Percentiles rank a stretch among this genome's conserved stretches.
Conservation (phyloP, 176 grass and related monocot genomes). For the Musa schizocarpa region DNA sequence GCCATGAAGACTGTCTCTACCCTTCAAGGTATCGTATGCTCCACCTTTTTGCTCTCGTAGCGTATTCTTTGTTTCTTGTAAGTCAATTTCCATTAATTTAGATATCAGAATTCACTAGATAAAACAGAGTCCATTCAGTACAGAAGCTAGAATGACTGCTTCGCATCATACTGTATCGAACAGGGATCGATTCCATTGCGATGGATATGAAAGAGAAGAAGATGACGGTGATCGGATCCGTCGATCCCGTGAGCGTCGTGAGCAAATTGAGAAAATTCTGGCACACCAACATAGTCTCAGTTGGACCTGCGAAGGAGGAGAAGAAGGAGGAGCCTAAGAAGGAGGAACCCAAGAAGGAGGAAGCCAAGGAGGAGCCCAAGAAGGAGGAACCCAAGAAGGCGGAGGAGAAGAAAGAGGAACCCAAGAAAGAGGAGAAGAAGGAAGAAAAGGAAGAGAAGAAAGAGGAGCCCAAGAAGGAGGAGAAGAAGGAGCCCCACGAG, state of each 20-base stretch:
- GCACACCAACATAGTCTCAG: slow-evolving; percentile 20
- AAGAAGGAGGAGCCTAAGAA: slow-evolving; percentile 35
- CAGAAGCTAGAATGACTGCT: neutral
- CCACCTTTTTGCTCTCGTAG: neutral
- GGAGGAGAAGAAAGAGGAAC: slow-evolving; percentile 14
- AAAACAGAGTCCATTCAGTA: neutral
- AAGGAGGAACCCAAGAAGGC: neutral
- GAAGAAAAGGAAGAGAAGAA: slow-evolving; percentile 17
- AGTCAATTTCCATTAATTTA: neutral
- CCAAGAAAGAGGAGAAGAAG: slow-evolving; percentile 20
- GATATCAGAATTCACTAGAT: neutral
- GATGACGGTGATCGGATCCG: slow-evolving; percentile 51
- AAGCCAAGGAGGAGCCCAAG: neutral
- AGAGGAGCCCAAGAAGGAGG: slow-evolving; percentile 21
- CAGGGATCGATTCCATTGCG: slow-evolving; percentile 52
- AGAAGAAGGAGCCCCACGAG: slow-evolving; percentile 23
- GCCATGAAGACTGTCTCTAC: slow-evolving; percentile 55
- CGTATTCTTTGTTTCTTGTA: neutral
- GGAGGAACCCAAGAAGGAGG: slow-evolving; percentile 25
- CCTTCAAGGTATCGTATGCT: slow-evolving; percentile 29
- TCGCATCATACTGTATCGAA: neutral
- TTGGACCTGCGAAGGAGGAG: slow-evolving; percentile 43
- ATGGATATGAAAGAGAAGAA: slow-evolving; percentile 65
- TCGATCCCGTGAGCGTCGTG: slow-evolving; percentile 53
- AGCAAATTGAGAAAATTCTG: slow-evolving; percentile 38